Percentiles rank a stretch among this genome's conserved stretches.
Evolutionary conservation across 2,329 filamentous ascomycete species (phyloP).

Genomic region (Huntiella omanensis): DNA sequence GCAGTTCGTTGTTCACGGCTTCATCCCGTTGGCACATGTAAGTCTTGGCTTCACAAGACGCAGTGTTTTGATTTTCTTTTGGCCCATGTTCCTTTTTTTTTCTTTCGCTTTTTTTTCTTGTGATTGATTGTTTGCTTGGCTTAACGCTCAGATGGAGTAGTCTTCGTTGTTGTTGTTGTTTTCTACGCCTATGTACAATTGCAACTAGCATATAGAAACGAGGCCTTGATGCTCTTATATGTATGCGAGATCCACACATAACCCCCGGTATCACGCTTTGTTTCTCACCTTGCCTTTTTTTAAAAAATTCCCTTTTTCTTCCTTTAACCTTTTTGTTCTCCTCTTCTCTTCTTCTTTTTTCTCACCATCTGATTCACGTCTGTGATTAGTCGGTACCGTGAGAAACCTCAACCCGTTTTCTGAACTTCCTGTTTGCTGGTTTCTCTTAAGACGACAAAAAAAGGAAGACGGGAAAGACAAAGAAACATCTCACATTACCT

Average conservation of each 20-base stretch:
- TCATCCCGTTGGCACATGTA: background rate
- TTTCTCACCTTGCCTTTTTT: background rate
- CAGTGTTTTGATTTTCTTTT: background rate
- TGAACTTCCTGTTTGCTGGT: slow-evolving; percentile 6
- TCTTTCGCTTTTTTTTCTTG: background rate
- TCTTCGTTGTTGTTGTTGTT: background rate
- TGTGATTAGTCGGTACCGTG: background rate
- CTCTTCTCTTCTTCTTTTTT: slow-evolving; percentile 4
- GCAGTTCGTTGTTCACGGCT: background rate
- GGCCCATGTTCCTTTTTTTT: background rate
- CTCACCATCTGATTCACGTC: background rate
- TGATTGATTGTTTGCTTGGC: background rate
- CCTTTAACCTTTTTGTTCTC: slow-evolving; percentile 12
- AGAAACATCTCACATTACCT: background rate
- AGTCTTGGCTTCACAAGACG: background rate
- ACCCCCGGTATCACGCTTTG: background rate
- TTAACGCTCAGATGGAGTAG: too few species aligned
- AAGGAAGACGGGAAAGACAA: background rate
- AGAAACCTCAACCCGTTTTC: background rate
- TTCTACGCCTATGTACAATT: background rate
- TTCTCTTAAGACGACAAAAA: background rate
- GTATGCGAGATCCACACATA: too few species aligned
- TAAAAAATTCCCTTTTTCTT: background rate
- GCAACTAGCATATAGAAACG: background rate
- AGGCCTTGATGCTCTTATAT: too few species aligned